Conservation (phyloP, 2,329 filamentous ascomycete species). For the Rhexocercosporidium sp. region DNA sequence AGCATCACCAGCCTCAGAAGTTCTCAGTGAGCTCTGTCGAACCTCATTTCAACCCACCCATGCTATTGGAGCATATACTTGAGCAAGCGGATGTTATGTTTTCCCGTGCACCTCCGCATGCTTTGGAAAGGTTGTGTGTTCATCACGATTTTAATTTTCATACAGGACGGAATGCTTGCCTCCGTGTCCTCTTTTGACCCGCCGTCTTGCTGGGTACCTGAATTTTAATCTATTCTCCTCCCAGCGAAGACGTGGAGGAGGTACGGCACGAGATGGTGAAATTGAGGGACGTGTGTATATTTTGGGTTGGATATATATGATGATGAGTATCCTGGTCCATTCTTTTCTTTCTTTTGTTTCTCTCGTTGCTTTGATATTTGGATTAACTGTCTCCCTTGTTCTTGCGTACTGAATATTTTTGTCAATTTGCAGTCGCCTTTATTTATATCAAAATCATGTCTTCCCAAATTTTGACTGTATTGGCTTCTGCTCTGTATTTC, state of each 20-base stretch:
- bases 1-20: background rate
- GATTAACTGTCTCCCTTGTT: background rate
- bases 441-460: constrained; percentile 19
- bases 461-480: constrained; percentile 14
- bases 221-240: background rate
- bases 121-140: background rate
- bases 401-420: background rate
- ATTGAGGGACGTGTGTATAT: background rate
- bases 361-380: background rate
- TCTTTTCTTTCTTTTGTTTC: background rate
- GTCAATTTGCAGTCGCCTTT: background rate
- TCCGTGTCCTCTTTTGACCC: constrained; percentile 9
- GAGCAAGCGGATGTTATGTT: constrained; percentile 1
- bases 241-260: background rate
- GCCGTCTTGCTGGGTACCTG: constrained; percentile 1
- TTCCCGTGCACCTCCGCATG: background rate
- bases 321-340: background rate
- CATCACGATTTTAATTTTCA: background rate
- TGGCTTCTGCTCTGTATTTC: constrained; percentile 16
- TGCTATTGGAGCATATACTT: constrained; percentile 8
- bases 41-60: background rate
- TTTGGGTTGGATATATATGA: background rate
- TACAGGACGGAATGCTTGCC: constrained; percentile 4
- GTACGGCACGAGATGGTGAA: background rate
- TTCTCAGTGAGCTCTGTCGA: background rate